Evolutionary conservation across 1,284 basidiomycete species (phyloP), one percentile per base, ranked within the genome.

Genomic region (Ganoderma resinaceum): DNA sequence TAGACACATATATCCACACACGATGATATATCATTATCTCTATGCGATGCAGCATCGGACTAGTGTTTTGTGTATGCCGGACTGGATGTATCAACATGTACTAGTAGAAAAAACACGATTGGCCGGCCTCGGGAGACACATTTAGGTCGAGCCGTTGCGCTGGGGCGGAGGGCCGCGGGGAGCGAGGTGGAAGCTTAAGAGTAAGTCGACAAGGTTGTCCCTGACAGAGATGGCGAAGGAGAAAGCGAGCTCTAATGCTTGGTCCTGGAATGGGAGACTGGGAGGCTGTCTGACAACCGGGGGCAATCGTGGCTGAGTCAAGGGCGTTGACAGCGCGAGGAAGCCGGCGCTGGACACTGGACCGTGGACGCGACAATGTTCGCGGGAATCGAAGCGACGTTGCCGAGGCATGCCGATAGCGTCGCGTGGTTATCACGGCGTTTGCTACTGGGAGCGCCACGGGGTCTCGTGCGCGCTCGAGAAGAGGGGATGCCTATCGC

Each of bases 1-100:
- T 68, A 67, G 64, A 61, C 64, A 66, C 68, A 63, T 72, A 72
- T 72, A 72, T 72, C 71, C 65, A 70, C 70, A 72, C 71, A 72
- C 71, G 71, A 69, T 40, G 71, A 68, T 72, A 72, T 72, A 72
- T 72, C 69, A 63, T 62, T 72, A 72, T 62, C 53, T 55, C 37
- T 46, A 9, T 42, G 16, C n/a, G 46, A 23, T 49, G 46, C 46
- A 49, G 55, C 55, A 58, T 31, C 29, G 31, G 33, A 58, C 55
- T 49, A 49, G 55, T 37, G 33, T 11, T 9, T 37, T 35, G 16
- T 57, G 31, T 58, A 58, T 20, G 33, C 55, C 31, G 33, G 31
- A 18, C 18, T n/a, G 33, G 38, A 62, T 66, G 65, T 61, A 66
- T 40, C 60, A 62, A 43, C 60, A 66, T 42, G 65, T 58, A 20